A percentile compares a stretch with the other conserved stretches of the same genome.
Evolutionary conservation across 305 asterid species (phyloP).

Genomic region (Fraxinus baroniana): DNA sequence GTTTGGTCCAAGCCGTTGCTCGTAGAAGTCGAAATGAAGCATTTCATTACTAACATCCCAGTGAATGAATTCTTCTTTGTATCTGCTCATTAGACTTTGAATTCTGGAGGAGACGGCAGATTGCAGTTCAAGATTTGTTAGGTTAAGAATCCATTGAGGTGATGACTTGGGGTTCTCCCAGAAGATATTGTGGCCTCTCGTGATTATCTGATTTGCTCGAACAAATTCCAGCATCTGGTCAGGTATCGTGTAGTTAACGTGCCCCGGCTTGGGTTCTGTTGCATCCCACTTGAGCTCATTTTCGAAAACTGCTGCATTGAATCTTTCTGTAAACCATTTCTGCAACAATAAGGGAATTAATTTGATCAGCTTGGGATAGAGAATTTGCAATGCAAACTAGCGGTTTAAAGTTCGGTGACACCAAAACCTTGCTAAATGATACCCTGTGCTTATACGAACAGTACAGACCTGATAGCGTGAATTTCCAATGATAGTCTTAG

Average conservation of each 20-base stretch:
- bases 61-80: constrained; percentile 61
- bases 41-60: constrained; percentile 86
- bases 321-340: constrained; percentile 69
- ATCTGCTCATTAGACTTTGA: constrained; percentile 48
- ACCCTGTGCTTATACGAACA: not conserved
- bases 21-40: constrained; percentile 69
- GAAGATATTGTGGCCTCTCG: constrained; percentile 78
- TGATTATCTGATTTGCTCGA: constrained; percentile 55
- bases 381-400: not conserved
- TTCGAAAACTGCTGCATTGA: constrained; percentile 81
- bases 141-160: constrained; percentile 64
- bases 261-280: constrained; percentile 55
- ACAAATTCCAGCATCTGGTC: constrained; percentile 65
- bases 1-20: constrained; percentile 50
- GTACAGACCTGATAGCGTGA: constrained; percentile 48
- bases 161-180: constrained; percentile 66
- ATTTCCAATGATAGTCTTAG: constrained; percentile 55
- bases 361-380: not conserved
- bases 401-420: not conserved
- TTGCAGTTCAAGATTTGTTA: constrained; percentile 40
- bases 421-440: not conserved
- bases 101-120: constrained; percentile 63
- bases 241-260: constrained; percentile 57
- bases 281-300: constrained; percentile 83
- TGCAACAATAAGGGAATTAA: constrained; percentile 19